Percentiles rank a stretch among this genome's conserved stretches.
Evolutionary conservation across 2,329 filamentous ascomycete genomes (phyloP).

Genomic region (Stagonosporopsis chrysanthemi): DNA sequence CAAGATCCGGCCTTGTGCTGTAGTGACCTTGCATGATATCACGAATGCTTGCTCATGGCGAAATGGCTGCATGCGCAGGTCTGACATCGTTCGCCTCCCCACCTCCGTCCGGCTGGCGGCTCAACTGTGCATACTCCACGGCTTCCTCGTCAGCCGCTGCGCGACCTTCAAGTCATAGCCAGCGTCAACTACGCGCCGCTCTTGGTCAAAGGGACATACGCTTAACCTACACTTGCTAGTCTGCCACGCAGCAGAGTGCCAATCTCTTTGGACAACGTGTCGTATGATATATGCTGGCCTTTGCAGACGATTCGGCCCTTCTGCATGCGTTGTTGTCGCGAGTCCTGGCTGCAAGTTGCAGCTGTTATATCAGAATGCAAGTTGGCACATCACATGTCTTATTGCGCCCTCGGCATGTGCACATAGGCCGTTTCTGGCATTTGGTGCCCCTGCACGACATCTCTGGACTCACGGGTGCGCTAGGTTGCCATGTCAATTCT

Average conservation of each 20-base stretch:
- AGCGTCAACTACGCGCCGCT: not conserved
- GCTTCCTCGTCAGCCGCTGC: slow-evolving; percentile 14
- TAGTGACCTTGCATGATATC: slow-evolving; percentile 23
- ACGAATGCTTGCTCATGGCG: slow-evolving; percentile 32
- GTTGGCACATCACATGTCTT: slow-evolving; percentile 1
- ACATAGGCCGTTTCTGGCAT: not conserved
- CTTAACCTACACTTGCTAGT: slow-evolving; percentile 4
- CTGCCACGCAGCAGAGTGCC: slow-evolving; percentile 1
- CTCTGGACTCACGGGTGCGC: not conserved
- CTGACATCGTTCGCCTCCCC: slow-evolving; percentile 23
- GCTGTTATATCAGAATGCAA: slow-evolving; percentile 5
- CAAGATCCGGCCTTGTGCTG: slow-evolving; percentile 25
- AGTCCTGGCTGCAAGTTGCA: not conserved
- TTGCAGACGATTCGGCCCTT: slow-evolving; percentile 12
- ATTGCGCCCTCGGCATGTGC: not conserved
- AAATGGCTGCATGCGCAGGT: slow-evolving; percentile 23
- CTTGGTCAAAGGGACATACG: not conserved
- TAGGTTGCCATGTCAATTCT: not conserved
- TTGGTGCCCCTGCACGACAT: not conserved
- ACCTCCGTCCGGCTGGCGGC: slow-evolving; percentile 27
- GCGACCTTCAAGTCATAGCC: not conserved
- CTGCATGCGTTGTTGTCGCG: slow-evolving; percentile 1
- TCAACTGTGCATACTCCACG: slow-evolving; percentile 15
- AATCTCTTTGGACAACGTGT: not conserved
- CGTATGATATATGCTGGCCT: slow-evolving; percentile 1